A percentile compares a stretch with the other conserved stretches of the same genome.
phyloP scores from a whole-genome alignment of 768 basidiomycete genomes.

The Lentinula detonsa region DNA sequence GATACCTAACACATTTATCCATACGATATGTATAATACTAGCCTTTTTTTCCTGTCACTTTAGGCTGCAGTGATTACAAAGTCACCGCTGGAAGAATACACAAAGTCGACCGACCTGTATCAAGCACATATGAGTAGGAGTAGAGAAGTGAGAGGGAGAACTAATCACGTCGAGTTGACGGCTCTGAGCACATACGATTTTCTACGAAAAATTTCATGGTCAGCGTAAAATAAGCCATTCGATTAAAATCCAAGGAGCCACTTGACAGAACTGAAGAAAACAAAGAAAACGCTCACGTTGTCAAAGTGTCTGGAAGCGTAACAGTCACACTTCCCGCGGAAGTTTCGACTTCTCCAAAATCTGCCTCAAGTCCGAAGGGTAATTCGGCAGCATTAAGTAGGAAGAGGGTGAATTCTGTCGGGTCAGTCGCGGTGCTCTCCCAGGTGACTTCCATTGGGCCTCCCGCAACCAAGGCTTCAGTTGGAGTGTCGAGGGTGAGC shows the following conservation, averaged over 20 bases:
- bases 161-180: neutral
- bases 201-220: neutral
- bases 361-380: constrained; percentile 1
- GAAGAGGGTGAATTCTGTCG: constrained; percentile 1
- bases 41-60: neutral
- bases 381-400: neutral
- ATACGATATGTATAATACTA: too few species aligned
- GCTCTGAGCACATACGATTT: constrained; percentile 2
- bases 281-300: neutral
- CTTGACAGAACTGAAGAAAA: neutral
- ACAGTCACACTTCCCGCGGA: neutral
- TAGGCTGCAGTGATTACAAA: constrained; percentile 1
- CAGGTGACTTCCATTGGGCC: neutral
- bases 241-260: too few species aligned
- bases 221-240: too few species aligned
- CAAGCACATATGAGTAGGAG: neutral
- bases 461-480: neutral
- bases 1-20: too few species aligned
- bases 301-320: neutral
- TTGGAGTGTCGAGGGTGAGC: neutral
- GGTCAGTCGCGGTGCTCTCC: neutral
- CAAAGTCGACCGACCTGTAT: neutral
- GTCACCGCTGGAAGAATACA: neutral
- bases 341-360: constrained; percentile 3
- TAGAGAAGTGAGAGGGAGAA: neutral